phyloP scores from a whole-genome alignment of 495 filamentous ascomycete species.

The Penicillium malachiteum region DNA sequence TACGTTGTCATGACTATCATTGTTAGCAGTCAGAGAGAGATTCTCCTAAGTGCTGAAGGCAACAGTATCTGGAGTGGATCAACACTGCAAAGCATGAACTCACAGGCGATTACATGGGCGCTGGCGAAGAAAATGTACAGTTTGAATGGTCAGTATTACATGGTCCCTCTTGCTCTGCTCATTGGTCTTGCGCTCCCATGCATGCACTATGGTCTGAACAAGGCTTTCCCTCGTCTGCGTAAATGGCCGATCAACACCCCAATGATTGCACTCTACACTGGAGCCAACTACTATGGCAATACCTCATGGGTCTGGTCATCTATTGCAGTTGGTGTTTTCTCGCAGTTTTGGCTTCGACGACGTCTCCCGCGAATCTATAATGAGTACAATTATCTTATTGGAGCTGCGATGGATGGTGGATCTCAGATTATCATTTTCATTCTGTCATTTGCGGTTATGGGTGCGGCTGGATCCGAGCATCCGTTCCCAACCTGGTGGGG shows the following conservation, averaged over 20 bases:
- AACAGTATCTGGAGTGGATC: conserved; percentile 46
- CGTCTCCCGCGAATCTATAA: conserved; percentile 47
- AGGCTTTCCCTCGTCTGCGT: conserved; percentile 19
- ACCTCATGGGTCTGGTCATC: conserved; percentile 32
- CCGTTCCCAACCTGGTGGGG: conserved; percentile 49
- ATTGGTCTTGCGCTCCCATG: conserved; percentile 38
- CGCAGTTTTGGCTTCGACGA: conserved; percentile 52
- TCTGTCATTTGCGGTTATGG: conserved; percentile 56
- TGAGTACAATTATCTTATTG: conserved; percentile 57
- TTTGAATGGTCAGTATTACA: conserved; percentile 25
- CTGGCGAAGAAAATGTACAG: conserved; percentile 39
- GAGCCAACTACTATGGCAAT: conserved; percentile 37
- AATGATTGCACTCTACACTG: conserved; percentile 38
- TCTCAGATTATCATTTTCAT: conserved; percentile 53
- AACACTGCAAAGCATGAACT: conserved; percentile 34
- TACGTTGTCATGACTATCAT: conserved; percentile 46
- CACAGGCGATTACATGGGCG: conserved; percentile 42
- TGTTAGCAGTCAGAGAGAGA: conserved; percentile 29
- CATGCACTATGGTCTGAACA: conserved; percentile 36
- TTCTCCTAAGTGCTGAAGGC: conserved; percentile 37
- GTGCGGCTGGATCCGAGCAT: conserved; percentile 33
- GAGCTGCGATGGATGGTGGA: conserved; percentile 55
- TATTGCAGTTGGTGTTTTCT: conserved; percentile 41
- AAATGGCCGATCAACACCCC: conserved; percentile 34
- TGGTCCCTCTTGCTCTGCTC: conserved; percentile 45